phyloP scores from a whole-genome alignment of 768 basidiomycete species.

The Neoboletus subvelutipes region DNA sequence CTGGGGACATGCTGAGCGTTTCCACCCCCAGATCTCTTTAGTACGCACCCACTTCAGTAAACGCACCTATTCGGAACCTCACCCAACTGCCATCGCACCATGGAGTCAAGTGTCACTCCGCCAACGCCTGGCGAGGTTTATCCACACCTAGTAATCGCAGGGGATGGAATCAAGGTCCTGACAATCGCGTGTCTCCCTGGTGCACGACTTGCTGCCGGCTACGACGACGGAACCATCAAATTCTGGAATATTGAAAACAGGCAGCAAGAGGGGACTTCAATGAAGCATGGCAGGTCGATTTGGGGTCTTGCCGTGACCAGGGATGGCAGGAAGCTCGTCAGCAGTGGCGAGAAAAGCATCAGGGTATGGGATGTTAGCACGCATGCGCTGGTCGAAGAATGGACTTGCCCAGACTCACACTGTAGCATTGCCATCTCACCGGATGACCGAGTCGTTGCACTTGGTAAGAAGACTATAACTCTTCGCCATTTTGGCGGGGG shows the following conservation, averaged over 20 bases:
- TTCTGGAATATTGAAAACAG: not conserved
- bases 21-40: not conserved
- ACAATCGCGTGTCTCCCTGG: not conserved
- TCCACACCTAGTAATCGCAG: not conserved
- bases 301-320: not conserved
- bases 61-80: not conserved
- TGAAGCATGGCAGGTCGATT: not conserved
- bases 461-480: not conserved
- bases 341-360: not conserved
- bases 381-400: not conserved
- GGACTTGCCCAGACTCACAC: not conserved
- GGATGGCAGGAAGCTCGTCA: not conserved
- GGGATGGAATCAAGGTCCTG: not conserved
- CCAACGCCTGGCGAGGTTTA: not conserved
- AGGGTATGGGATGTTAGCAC: constrained; percentile 5
- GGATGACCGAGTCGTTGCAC: not conserved
- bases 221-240: not conserved
- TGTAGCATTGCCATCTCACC: not conserved
- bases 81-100: not conserved
- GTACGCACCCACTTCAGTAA: not conserved
- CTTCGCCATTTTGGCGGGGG: not conserved
- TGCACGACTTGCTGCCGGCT: not conserved
- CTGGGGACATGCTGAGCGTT: not conserved
- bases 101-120: not conserved
- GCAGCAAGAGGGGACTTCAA: not conserved